Base-by-base conservation (phyloP, 2,329 filamentous ascomycete species). In the Calycina marina region DNA sequence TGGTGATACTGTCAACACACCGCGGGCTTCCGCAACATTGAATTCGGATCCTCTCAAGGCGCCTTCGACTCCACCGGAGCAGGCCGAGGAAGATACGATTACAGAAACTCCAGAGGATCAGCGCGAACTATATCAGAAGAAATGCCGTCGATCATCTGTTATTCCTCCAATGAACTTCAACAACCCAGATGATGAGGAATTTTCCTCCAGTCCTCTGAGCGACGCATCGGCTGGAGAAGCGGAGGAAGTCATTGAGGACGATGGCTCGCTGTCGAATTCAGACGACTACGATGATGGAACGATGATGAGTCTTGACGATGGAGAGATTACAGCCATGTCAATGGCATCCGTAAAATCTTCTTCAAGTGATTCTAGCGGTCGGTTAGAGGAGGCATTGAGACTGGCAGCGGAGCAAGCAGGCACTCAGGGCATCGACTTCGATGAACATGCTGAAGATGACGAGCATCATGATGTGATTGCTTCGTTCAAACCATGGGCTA, bases 201-300 rank as follows among this genome's bases (percentile, higher is more conserved):
- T 77, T 35, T 83, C 81, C 10, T 90, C 84, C 0, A 90, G 80
- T 36, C 72, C 85, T 6, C 77, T 81, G 48, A 88, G 83, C 42
- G 69, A 63, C 28, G 68, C 65, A 40, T 65, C 56, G 50, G 61
- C 44, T 35, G 64, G 63, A 25, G 58, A 56, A 32, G 48, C 45
- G 6, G 57, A 56, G 30, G 60, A 60, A 34, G 55, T 46, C 46
- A 24, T 51, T 41, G 20, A 69, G 14, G 38, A 38, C 15, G 63
- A 63, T 28, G 60, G 62, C 30, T 68, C 67, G 6, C 54, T 49
- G 24, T 64, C 61, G n/a, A 56, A 58, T 22, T 56, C 55, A 38
- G 62, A 60, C 16, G 77, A 82, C 26, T 76, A 77, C 30, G 78
- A 82, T 42, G 78, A 82, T 42, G 78, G 74, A 17, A 86, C 81